Evolutionary conservation across 2,329 filamentous ascomycete genomes (phyloP), one percentile per base, ranked within the genome.

Genomic region (Clarireedia paspali): DNA sequence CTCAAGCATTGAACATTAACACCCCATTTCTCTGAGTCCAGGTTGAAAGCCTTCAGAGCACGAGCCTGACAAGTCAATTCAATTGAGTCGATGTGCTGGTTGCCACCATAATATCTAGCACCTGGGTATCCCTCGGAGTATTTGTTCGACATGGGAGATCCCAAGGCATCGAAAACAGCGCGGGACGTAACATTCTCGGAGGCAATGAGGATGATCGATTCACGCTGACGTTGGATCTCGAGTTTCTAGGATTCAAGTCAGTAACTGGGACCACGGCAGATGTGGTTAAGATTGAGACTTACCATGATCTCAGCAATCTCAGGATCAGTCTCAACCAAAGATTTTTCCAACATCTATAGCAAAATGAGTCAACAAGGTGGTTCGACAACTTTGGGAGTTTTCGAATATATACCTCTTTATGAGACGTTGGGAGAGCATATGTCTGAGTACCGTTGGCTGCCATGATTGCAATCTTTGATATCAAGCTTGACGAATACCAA

Each of bases 181-280:
- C 91, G 91, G 61, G 94, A 99, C 57, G 94, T 99, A 76, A 99
- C 91, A 81, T 99, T 99, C 80, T 99, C 94, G 56, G 94, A 97
- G 70, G 94, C 92, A 69, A 99, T 99, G 72, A 99, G 86, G 71
- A 97, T 89, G 75, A 99, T 95, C 68, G 91, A 97, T 81, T 99
- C 91, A 74, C 90, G 87, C 80, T 99, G 94, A 72, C 94, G 90
- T 82, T 96, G 85, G 70, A 96, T 88, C 77, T 97, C 92, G 68
- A 88, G 84, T 80, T 89, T 88, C 88, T 94, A 63, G 48, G 34
- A 57, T 56, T 57, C 55, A 62, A 50, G 15, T 60, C 27, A 60
- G 55, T 10, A 34, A 51, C 53, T 42, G 39, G 20, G 12, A 55
- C 3, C 23, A 27, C 15, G 36, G 17, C 36, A 42, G 24, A n/a